Base-by-base conservation (phyloP, 1,284 basidiomycete species). In the Microbotryum scabiosae region DNA sequence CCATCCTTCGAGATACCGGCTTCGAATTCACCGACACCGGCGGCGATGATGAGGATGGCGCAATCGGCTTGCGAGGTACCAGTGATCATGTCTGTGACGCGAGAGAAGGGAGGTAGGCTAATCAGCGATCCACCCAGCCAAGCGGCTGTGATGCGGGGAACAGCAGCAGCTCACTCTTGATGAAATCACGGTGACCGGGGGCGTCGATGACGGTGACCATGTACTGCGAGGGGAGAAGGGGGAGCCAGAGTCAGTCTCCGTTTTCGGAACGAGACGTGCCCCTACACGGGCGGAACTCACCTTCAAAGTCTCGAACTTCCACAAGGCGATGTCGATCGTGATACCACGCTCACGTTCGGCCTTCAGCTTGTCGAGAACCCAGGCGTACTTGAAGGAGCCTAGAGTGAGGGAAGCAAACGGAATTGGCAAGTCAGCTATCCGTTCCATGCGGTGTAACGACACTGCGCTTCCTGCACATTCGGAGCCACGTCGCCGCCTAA, bases 1-100 rank as follows among this genome's bases (percentile, higher is more conserved):
- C 94, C 94, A 76, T 99, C 94, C 86, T 98, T 99, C 81, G 94
- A 97, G 85, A 99, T 99, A 92, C 94, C 94, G 78, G 94, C 94
- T 82, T 99, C 96, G 82, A 99, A 98, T 82, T 99, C 94, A 86
- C 94, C 94, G 78, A 88, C 91, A 83, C 94, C 96, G 79, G 82
- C 88, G 74, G 93, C 94, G 74, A 99, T 99, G 84, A 99, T 97
- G 79, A 99, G 91, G 77, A 98, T 88, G 76, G 92, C 94, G 76
- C 94, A 97, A 80, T 97, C 94, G 77, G 94, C 94, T 85, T 97
- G 94, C 75, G 94, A 97, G 76, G 94, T 98, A 85, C 94, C 94
- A 69, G 92, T 97, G 78, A 97, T 97, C 92, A 97, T 97, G 90
- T 97, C 63, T 65, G 57, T 2, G 26, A 7, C n/a, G 28, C 30